Conservation (phyloP, 345 rosid species). For the Draba incana region DNA sequence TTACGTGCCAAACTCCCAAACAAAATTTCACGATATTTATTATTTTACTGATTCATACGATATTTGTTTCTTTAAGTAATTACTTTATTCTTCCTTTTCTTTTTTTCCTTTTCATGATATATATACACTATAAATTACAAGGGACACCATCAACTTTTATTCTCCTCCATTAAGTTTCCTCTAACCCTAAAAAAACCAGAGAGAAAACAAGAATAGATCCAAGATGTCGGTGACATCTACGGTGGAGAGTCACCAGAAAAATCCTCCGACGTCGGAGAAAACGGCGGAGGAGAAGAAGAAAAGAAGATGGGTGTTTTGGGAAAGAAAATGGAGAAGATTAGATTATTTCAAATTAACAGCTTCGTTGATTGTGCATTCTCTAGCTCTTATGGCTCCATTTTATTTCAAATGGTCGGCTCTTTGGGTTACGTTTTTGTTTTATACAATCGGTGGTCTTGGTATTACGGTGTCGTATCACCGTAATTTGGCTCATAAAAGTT, state of each 20-base stretch:
- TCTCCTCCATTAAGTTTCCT: conserved; percentile 15
- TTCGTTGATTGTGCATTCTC: conserved; percentile 62
- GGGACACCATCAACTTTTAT: conserved; percentile 14
- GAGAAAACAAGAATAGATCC: neutral
- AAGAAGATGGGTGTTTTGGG: conserved; percentile 49
- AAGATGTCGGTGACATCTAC: conserved; percentile 39
- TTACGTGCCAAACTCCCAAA: conserved; percentile 37
- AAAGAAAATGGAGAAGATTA: conserved; percentile 61
- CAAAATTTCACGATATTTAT: conserved; percentile 39
- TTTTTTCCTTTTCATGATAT: neutral
- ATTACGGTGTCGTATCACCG: conserved; percentile 78
- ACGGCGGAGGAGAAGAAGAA: conserved; percentile 50
- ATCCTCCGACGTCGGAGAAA: conserved; percentile 2
- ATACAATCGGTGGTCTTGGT: conserved; percentile 72
- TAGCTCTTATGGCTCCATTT: conserved; percentile 73
- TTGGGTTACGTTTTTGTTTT: conserved; percentile 59
- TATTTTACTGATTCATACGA: conserved; percentile 24
- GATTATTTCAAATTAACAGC: conserved; percentile 56
- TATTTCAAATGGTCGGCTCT: conserved; percentile 73
- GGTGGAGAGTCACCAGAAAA: conserved; percentile 43
- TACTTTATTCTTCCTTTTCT: too few species aligned
- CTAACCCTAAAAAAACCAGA: neutral
- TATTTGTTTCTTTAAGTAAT: conserved; percentile 26
- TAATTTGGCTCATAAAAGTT: conserved; percentile 78
- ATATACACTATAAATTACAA: conserved; percentile 38